phyloP scores from a whole-genome alignment of 2,329 filamentous ascomycete species.

The Monosporascus sp. region DNA sequence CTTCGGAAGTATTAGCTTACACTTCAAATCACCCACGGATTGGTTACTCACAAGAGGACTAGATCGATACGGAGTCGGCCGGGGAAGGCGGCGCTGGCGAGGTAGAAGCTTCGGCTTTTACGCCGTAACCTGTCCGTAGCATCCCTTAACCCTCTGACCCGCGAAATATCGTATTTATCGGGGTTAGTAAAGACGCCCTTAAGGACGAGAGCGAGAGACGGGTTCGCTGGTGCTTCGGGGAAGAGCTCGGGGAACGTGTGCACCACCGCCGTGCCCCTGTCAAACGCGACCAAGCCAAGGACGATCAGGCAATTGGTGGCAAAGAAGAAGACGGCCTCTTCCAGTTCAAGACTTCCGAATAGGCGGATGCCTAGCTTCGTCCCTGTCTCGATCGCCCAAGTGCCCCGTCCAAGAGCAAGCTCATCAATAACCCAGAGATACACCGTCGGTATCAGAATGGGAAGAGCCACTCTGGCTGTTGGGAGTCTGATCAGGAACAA shows the following conservation, averaged over 20 bases:
- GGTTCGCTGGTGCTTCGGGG: constrained; percentile 41
- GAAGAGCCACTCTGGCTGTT: constrained; percentile 48
- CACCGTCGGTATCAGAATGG: constrained; percentile 58
- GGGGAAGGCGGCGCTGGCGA: constrained; percentile 65
- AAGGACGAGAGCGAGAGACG: constrained; percentile 45
- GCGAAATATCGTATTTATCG: constrained; percentile 49
- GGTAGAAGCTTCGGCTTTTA: constrained; percentile 70
- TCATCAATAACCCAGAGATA: constrained; percentile 73
- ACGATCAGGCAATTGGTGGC: constrained; percentile 65
- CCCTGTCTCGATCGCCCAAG: constrained; percentile 63
- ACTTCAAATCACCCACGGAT: neutral
- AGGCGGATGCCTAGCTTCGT: constrained; percentile 62
- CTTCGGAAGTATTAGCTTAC: constrained; percentile 26
- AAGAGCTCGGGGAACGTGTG: constrained; percentile 58
- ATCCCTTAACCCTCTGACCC: constrained; percentile 53
- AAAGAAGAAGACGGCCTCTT: constrained; percentile 72
- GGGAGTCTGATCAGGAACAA: constrained; percentile 60
- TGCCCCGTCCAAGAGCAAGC: constrained; percentile 59
- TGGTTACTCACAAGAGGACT: constrained; percentile 49
- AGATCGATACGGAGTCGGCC: constrained; percentile 64
- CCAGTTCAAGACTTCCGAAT: constrained; percentile 63
- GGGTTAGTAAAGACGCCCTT: constrained; percentile 43
- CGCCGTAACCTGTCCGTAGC: constrained; percentile 51
- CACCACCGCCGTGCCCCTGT: constrained; percentile 62
- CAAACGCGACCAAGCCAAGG: constrained; percentile 63